These are phyloP conservation scores for Backusella westeae DNA, from an alignment of 192 early-diverging fungal genomes.

Conservation along the genomic window DNA sequence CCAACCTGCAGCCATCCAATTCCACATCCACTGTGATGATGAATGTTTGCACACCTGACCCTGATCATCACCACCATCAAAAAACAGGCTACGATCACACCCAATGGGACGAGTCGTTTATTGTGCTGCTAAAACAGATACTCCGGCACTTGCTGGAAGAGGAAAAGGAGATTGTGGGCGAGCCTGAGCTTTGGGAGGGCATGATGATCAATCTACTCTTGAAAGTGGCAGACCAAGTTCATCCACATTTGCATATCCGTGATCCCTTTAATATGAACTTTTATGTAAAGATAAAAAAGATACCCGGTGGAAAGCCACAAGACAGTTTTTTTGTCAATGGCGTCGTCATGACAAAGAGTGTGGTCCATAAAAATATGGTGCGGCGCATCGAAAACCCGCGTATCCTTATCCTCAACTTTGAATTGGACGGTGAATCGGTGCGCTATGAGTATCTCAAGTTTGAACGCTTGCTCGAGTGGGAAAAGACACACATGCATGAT, in stretches of 20 bases:
- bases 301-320: slow-evolving; percentile 77
- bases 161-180: slow-evolving; percentile 46
- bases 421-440: neutral
- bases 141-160: slow-evolving; percentile 71
- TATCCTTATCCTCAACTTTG: slow-evolving; percentile 69
- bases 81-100: slow-evolving; percentile 25
- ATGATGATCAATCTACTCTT: slow-evolving; percentile 68
- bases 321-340: slow-evolving; percentile 86
- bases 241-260: slow-evolving; percentile 65
- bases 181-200: slow-evolving; percentile 59
- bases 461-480: slow-evolving; percentile 78
- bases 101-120: slow-evolving; percentile 58
- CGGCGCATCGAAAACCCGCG: slow-evolving; percentile 62
- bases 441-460: slow-evolving; percentile 5
- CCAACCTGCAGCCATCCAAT: neutral
- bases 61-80: slow-evolving; percentile 13
- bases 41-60: neutral
- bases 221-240: slow-evolving; percentile 56
- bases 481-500: slow-evolving; percentile 75
- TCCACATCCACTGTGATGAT: neutral
- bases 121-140: slow-evolving; percentile 63
- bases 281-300: slow-evolving; percentile 93
- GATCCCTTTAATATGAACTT: slow-evolving; percentile 85
- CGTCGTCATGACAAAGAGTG: slow-evolving; percentile 87
- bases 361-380: slow-evolving; percentile 91